These are phyloP conservation scores for Marchantia polymorpha DNA, from an alignment of 225 moss, liverwort and hornwort genomes.

Conservation along the genomic window DNA sequence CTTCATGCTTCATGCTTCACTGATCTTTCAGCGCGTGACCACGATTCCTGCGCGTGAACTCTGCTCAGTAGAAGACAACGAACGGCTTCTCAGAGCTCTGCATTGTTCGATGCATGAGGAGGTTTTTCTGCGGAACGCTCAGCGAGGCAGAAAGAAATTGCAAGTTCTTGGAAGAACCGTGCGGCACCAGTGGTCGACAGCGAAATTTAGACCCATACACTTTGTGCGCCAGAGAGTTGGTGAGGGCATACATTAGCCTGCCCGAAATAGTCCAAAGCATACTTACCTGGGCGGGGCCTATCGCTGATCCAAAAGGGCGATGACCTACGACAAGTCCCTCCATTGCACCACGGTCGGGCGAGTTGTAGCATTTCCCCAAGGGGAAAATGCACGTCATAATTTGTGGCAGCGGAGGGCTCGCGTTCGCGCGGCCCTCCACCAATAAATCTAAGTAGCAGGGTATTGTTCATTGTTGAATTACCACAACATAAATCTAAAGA, in stretches of 20 bases:
- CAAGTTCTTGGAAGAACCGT: too few species aligned
- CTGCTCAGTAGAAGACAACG: too few species aligned
- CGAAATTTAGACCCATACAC: not conserved
- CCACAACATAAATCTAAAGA: too few species aligned
- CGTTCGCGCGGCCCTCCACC: slow-evolving; percentile 33
- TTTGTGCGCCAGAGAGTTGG: not conserved
- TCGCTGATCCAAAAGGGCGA: slow-evolving; percentile 32
- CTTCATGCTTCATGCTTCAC: too few species aligned
- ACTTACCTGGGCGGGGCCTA: slow-evolving; percentile 38
- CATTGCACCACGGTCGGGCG: slow-evolving; percentile 28
- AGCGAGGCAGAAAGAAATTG: too few species aligned
- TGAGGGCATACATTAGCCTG: not conserved
- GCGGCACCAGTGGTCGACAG: not conserved
- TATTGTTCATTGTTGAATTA: too few species aligned
- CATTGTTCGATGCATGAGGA: too few species aligned
- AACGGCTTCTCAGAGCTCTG: too few species aligned
- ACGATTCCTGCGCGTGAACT: too few species aligned
- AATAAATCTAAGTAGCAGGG: too few species aligned
- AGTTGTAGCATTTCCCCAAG: slow-evolving; percentile 26
- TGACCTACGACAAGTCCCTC: slow-evolving; percentile 11
- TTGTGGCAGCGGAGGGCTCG: slow-evolving; percentile 25
- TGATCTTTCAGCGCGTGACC: too few species aligned
- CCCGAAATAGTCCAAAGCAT: not conserved
- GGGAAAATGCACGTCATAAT: slow-evolving; percentile 39
- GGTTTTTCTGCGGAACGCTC: too few species aligned